phyloP scores from a whole-genome alignment of 1,284 basidiomycete genomes.

The Malassezia vespertilionis region DNA sequence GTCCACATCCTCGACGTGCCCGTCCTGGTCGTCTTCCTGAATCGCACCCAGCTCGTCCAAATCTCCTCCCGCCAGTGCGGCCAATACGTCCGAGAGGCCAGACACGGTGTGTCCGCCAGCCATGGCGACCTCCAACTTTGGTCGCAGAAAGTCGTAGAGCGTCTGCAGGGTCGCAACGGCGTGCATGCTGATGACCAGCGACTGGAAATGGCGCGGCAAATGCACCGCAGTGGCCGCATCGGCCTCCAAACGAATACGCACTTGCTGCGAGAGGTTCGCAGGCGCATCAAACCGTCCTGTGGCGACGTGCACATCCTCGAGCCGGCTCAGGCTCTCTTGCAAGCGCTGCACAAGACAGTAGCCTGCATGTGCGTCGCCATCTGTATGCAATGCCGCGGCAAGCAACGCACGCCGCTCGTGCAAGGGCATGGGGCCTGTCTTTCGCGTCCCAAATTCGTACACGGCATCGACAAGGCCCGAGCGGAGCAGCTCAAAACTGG shows the following conservation, averaged over 20 bases:
- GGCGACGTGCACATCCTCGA: constrained; percentile 37
- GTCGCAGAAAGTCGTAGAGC: constrained; percentile 41
- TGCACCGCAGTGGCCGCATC: constrained; percentile 25
- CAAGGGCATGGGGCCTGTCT: constrained; percentile 18
- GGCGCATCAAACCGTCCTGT: constrained; percentile 21
- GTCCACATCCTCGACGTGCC: constrained; percentile 17
- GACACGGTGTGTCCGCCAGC: constrained; percentile 50
- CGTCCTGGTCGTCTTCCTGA: background rate
- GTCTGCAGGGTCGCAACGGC: constrained; percentile 42
- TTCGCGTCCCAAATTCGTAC: constrained; percentile 64
- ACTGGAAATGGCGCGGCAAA: constrained; percentile 34
- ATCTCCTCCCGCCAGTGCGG: constrained; percentile 64
- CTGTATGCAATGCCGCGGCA: constrained; percentile 21
- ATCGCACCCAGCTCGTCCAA: constrained; percentile 13
- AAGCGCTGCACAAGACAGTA: constrained; percentile 25
- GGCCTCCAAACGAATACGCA: constrained; percentile 38
- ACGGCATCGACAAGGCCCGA: constrained; percentile 83
- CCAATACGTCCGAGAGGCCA: constrained; percentile 75
- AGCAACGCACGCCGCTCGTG: constrained; percentile 25
- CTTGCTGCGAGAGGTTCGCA: constrained; percentile 30
- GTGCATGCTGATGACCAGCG: constrained; percentile 41
- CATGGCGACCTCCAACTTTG: constrained; percentile 27
- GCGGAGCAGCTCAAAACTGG: constrained; percentile 88
- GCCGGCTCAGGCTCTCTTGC: constrained; percentile 39
- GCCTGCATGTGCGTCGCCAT: background rate